Percentiles rank a stretch among this genome's conserved stretches.
These are phyloP conservation scores for Dactylonectria estremocensis DNA, from an alignment of 2,329 filamentous ascomycete species.

Conservation along the genomic window DNA sequence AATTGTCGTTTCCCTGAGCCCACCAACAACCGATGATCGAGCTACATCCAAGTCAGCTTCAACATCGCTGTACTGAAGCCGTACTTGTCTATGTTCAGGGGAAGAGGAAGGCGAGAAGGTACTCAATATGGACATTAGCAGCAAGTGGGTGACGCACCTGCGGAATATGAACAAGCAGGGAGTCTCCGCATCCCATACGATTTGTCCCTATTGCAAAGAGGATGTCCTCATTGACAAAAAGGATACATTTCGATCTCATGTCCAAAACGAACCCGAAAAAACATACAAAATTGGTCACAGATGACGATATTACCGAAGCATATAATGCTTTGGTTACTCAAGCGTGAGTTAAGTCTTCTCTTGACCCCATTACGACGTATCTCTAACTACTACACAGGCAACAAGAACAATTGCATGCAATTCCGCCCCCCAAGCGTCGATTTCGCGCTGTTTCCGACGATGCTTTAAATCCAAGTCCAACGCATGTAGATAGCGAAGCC, in stretches of 20 bases:
- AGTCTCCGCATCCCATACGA: background rate
- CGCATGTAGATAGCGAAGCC: background rate
- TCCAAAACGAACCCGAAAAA: background rate
- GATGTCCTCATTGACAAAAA: background rate
- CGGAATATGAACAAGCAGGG: constrained; percentile 15
- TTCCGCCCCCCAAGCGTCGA: constrained; percentile 10
- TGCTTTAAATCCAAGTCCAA: background rate
- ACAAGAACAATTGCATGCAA: background rate
- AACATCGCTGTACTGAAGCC: background rate
- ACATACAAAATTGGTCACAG: background rate
- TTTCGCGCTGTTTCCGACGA: background rate
- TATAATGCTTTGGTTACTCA: background rate
- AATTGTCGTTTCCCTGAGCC: background rate
- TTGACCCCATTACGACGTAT: background rate
- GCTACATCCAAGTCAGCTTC: background rate
- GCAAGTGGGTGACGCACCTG: constrained; percentile 16
- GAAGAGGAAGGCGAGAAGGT: constrained; percentile 1
- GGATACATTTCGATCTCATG: background rate
- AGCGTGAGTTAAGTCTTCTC: background rate
- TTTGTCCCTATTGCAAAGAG: constrained; percentile 7
- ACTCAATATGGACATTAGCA: constrained; percentile 9
- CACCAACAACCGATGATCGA: background rate
- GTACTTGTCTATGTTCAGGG: constrained; percentile 1
- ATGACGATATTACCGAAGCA: background rate
- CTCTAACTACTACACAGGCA: background rate